Evolutionary conservation across 768 basidiomycete species (phyloP).

Genomic region (Clavulina sp.): DNA sequence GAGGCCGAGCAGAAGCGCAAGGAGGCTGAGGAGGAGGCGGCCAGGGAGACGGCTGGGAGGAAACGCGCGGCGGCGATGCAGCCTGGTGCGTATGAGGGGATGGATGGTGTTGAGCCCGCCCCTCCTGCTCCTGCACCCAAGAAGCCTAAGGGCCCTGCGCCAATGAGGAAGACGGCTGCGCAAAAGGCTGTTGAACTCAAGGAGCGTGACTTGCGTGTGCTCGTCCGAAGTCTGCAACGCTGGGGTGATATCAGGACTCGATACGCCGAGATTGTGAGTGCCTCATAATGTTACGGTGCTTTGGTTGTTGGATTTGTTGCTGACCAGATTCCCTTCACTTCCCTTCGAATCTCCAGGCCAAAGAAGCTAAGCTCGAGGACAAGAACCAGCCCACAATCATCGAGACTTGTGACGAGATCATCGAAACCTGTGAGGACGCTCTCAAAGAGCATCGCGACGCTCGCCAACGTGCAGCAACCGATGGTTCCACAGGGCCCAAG

Average conservation of each 20-base stretch:
- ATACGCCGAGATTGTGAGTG: conserved; percentile 81
- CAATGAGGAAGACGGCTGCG: conserved; percentile 73
- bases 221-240: conserved; percentile 86
- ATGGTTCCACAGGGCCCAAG: conserved; percentile 82
- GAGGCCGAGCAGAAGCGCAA: conserved; percentile 59
- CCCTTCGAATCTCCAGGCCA: conserved; percentile 49
- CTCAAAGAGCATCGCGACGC: conserved; percentile 72
- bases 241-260: conserved; percentile 96
- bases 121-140: conserved; percentile 38
- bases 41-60: conserved; percentile 20
- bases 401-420: conserved; percentile 83
- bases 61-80: conserved; percentile 72
- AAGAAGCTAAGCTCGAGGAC: conserved; percentile 75
- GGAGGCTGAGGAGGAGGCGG: conserved; percentile 30
- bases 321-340: neutral
- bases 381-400: conserved; percentile 89
- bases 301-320: neutral
- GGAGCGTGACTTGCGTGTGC: conserved; percentile 88
- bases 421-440: conserved; percentile 66
- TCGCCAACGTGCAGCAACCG: conserved; percentile 64
- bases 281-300: neutral
- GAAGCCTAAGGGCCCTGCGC: conserved; percentile 53
- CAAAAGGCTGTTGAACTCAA: conserved; percentile 95
- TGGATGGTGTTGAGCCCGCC: conserved; percentile 66
- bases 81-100: conserved; percentile 59